These are phyloP conservation scores for Beta corolliflora DNA, from an alignment of 179 eudicot species.

Conservation along the genomic window DNA sequence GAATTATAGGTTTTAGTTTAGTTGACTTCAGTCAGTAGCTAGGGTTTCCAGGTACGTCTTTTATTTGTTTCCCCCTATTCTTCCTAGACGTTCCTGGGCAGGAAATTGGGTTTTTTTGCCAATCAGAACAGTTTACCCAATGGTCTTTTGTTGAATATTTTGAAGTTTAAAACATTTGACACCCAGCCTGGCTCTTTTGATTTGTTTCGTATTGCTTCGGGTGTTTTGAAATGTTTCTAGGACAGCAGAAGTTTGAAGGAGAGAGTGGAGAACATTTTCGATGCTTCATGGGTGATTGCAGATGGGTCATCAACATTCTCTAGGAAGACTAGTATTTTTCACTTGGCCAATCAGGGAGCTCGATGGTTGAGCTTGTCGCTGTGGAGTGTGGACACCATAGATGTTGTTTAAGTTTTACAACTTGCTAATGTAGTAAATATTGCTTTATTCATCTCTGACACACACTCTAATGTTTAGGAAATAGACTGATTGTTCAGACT, in stretches of 20 bases:
- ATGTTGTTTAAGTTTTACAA: not conserved
- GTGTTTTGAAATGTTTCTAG: not conserved
- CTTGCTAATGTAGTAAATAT: not conserved
- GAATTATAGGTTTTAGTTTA: not conserved
- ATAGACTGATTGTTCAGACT: not conserved
- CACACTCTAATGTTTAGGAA: not conserved
- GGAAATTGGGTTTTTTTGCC: not conserved
- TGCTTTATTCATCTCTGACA: not conserved
- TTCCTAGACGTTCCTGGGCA: not conserved
- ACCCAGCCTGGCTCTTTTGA: not conserved
- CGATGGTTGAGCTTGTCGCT: constrained; percentile 1
- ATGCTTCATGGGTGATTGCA: not conserved
- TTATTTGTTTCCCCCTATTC: not conserved
- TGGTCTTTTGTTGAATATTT: not conserved
- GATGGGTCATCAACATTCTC: not conserved
- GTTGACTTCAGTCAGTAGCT: not conserved
- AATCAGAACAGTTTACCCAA: not conserved
- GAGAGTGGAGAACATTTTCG: not conserved
- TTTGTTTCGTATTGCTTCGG: not conserved
- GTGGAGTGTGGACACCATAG: not conserved
- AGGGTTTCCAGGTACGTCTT: not conserved
- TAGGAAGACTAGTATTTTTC: not conserved
- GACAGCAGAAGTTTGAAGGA: not conserved
- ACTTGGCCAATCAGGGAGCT: not conserved
- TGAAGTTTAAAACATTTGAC: not conserved